Evolutionary conservation across 2,329 filamentous ascomycete species (phyloP).

Genomic region (Botrytis elliptica): DNA sequence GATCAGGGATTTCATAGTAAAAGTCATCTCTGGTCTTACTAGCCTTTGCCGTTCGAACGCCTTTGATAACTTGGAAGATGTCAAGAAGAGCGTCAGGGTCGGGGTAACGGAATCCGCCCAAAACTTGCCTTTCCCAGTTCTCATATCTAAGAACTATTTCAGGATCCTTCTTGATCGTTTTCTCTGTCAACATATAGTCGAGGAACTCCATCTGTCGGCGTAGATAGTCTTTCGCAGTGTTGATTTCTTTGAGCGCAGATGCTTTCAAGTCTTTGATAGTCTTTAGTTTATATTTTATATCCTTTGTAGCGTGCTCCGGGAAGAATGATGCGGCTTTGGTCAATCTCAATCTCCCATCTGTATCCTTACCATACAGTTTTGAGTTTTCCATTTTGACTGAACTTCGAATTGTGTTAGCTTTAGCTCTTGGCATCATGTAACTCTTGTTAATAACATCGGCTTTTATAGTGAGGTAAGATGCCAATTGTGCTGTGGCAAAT

Average conservation of each 20-base stretch:
- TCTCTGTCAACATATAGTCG: neutral
- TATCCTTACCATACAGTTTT: neutral
- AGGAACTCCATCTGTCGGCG: constrained; percentile 5
- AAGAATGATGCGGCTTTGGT: neutral
- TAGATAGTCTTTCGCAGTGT: neutral
- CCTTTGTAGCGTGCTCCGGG: neutral
- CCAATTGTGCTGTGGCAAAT: constrained; percentile 8
- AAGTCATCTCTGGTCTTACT: neutral
- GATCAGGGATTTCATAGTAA: neutral
- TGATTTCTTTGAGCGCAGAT: neutral
- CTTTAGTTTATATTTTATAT: neutral
- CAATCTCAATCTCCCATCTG: neutral
- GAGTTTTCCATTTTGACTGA: neutral
- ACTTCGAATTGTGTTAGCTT: neutral
- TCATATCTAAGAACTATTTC: neutral
- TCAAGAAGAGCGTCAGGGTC: neutral
- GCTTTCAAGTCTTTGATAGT: neutral
- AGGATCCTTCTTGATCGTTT: neutral
- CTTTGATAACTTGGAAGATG: neutral
- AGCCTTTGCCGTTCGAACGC: neutral
- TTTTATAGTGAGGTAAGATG: neutral
- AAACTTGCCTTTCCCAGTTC: neutral
- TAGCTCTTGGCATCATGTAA: neutral
- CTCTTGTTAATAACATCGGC: neutral
- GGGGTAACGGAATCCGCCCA: neutral